These are phyloP conservation scores for Populus trichocarpa DNA, from an alignment of 441 rosid species.

Conservation along the genomic window DNA sequence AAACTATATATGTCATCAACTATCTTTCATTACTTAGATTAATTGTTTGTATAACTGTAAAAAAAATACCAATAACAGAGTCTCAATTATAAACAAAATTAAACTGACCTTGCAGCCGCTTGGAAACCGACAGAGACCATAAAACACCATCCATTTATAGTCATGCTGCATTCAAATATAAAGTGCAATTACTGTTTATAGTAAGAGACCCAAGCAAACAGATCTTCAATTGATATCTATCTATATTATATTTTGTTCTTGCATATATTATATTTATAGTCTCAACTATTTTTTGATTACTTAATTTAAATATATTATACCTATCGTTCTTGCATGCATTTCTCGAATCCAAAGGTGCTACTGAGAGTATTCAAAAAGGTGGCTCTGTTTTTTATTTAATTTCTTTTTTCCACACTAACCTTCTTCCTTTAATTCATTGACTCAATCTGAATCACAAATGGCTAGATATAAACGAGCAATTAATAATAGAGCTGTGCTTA, in stretches of 20 bases:
- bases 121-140: constrained; percentile 22
- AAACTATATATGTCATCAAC: too few species aligned
- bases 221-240: too few species aligned
- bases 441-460: background rate
- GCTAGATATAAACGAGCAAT: background rate
- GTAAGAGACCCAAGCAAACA: too few species aligned
- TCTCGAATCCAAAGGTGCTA: background rate
- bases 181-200: background rate
- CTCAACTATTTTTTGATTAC: too few species aligned
- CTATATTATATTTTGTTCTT: too few species aligned
- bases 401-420: background rate
- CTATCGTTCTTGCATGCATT: background rate
- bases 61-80: background rate
- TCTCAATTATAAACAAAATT: background rate
- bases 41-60: too few species aligned
- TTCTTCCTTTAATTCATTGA: background rate
- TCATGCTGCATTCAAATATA: constrained; percentile 26
- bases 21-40: too few species aligned
- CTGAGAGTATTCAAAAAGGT: background rate
- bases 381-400: background rate
- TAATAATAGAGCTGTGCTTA: background rate
- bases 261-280: too few species aligned
- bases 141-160: constrained; percentile 31
- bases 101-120: constrained; percentile 27
- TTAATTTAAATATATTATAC: too few species aligned